A percentile compares a stretch with the other conserved stretches of the same genome.
Conservation (phyloP, 495 filamentous ascomycete genomes). For the Echria macrotheca region DNA sequence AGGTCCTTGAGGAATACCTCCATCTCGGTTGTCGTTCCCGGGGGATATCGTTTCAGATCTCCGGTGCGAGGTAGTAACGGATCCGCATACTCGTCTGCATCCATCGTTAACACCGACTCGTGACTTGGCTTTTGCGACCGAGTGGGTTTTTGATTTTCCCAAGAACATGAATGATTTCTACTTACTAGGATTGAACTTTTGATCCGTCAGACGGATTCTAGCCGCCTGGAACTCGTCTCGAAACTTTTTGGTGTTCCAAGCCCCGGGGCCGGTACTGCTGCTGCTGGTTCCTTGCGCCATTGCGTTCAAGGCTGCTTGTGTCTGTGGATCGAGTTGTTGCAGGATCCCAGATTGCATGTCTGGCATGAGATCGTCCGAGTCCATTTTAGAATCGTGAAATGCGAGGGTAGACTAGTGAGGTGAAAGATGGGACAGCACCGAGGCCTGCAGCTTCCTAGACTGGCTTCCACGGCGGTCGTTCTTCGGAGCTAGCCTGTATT, state of each 20-base stretch:
- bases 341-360: constrained; percentile 13
- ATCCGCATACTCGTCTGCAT: constrained; percentile 35
- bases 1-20: constrained; percentile 28
- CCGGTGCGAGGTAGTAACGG: constrained; percentile 32
- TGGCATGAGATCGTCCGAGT: constrained; percentile 24
- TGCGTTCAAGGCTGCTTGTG: background rate
- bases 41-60: constrained; percentile 29
- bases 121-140: no score
- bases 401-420: background rate
- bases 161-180: background rate
- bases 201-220: constrained; percentile 32
- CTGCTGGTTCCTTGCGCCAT: no score
- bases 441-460: no score
- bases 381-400: constrained; percentile 18
- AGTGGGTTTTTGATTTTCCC: background rate
- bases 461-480: no score
- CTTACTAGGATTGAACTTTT: constrained; percentile 38
- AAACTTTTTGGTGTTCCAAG: constrained; percentile 32
- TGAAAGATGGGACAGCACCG: no score
- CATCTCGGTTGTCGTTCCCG: constrained; percentile 27
- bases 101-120: background rate
- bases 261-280: constrained; percentile 5
- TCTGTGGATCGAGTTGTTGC: background rate
- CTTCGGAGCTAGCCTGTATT: no score
- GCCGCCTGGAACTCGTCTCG: constrained; percentile 50